Evolutionary conservation across 2,329 filamentous ascomycete genomes (phyloP).

Genomic region (Talaromyces sp.): DNA sequence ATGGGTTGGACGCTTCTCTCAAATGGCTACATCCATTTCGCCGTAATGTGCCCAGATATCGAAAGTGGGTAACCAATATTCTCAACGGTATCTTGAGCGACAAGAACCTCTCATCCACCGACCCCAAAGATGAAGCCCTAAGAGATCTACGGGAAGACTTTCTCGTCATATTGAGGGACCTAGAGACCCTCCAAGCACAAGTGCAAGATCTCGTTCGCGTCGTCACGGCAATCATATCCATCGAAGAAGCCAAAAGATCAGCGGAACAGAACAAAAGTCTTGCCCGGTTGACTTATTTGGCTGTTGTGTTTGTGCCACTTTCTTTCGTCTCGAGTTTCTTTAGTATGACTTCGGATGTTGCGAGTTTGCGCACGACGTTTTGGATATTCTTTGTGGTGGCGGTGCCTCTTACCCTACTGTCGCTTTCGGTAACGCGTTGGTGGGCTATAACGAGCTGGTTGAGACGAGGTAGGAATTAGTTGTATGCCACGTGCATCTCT

Average conservation of each 20-base stretch:
- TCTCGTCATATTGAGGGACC: not conserved
- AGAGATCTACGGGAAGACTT: slow-evolving; percentile 4
- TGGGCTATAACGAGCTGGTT: not conserved
- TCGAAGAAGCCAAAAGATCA: slow-evolving; percentile 9
- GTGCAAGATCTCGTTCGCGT: slow-evolving; percentile 7
- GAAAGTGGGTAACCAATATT: not conserved
- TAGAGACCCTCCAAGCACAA: slow-evolving; percentile 3
- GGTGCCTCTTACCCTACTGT: not conserved
- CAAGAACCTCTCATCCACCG: not conserved
- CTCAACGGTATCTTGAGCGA: not conserved
- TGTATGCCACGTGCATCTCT: not conserved
- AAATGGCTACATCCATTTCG: slow-evolving; percentile 8
- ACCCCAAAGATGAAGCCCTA: not conserved
- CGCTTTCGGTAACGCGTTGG: slow-evolving; percentile 2
- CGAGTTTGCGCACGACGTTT: slow-evolving; percentile 6
- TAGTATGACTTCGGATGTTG: slow-evolving; percentile 9
- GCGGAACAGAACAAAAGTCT: slow-evolving; percentile 13
- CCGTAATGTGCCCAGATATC: slow-evolving; percentile 7
- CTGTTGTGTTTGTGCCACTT: slow-evolving; percentile 9
- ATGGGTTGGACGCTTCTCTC: not conserved
- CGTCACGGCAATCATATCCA: slow-evolving; percentile 8
- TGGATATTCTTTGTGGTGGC: slow-evolving; percentile 10
- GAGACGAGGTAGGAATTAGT: not conserved
- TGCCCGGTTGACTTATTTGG: slow-evolving; percentile 8
- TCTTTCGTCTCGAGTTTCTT: slow-evolving; percentile 14